Evolutionary conservation across 1,139 yeast genomes (phyloP), one percentile per base, ranked within the genome.

Genomic region (Yamadazyma jaroonii): DNA sequence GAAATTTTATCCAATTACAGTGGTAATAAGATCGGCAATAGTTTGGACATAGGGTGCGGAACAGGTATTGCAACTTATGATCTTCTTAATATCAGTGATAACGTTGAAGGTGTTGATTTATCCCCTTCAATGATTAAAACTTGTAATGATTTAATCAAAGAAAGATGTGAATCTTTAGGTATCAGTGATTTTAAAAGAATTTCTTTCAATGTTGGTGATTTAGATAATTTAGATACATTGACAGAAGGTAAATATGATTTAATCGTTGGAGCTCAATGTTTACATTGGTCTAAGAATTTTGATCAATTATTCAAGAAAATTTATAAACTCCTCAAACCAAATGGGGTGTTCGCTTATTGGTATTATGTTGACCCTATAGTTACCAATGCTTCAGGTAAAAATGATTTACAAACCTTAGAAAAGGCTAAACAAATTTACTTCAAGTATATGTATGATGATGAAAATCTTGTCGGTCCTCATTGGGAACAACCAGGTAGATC

Each of bases 401-500:
- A 17, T 17, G 31, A 17, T 6, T 25, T 33, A 1, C 52, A 53
- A 7, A 45, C 50, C 5, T 45, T 67, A 34, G 36, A 49, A 20
- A 49, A 41, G 35, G 63, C 64, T 2, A 43, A 47, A 24, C 48
- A 55, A 9, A 44, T 64, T 20, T 67, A 68, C 47, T 37, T 45
- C 40, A 57, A 63, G 37, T 66, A 59, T 40, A 60, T 57, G n/a
- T 70, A 70, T 42, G 59, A 61, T 17, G 69, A 67, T 39, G 61
- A 64, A 1, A 38, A 47, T n/a, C 52, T 43, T 17, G 50, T 69
- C 13, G 76, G 77, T 0, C 71, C 71, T 1, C 56, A 62, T 44
- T 68, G 74, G 74, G 73, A 68, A 44, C 69, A 67, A 40, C 77
- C 77, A 1, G 77, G 77, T 3, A 50, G 75, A 36, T 34, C 42